Evolutionary conservation across 345 rosid species (phyloP).

Genomic region (Geranium rotundifolium): DNA sequence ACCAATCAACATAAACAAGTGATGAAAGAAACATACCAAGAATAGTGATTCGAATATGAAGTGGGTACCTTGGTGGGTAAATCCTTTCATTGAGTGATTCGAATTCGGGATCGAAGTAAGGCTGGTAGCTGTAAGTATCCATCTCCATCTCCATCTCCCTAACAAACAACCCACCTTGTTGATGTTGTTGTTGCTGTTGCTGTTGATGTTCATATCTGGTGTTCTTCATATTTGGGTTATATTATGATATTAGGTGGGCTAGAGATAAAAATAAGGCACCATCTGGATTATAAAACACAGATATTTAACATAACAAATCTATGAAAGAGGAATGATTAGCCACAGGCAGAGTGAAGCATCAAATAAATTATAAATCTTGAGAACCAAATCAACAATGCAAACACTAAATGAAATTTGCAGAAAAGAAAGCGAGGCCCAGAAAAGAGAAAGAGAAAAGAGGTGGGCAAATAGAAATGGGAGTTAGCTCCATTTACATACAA

Average conservation of each 20-base stretch:
- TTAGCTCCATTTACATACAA: too few species aligned
- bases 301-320: not conserved
- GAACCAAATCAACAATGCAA: too few species aligned
- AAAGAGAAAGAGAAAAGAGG: too few species aligned
- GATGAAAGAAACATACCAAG: not conserved
- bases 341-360: not conserved
- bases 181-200: too few species aligned
- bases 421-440: not conserved
- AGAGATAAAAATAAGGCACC: too few species aligned
- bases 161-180: too few species aligned
- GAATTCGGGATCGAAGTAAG: conserved; percentile 63
- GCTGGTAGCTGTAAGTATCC: conserved; percentile 27
- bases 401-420: not conserved
- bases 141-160: conserved; percentile 54
- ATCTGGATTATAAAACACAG: too few species aligned
- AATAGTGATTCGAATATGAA: not conserved
- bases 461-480: too few species aligned
- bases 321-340: not conserved
- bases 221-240: not conserved
- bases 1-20: too few species aligned
- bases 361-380: not conserved
- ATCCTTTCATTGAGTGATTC: conserved; percentile 78
- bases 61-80: conserved; percentile 56
- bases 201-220: too few species aligned
- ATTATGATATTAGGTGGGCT: too few species aligned